These are phyloP conservation scores for Candida pseudocylindracea DNA, from an alignment of 1,139 yeast genomes.

Conservation along the genomic window DNA sequence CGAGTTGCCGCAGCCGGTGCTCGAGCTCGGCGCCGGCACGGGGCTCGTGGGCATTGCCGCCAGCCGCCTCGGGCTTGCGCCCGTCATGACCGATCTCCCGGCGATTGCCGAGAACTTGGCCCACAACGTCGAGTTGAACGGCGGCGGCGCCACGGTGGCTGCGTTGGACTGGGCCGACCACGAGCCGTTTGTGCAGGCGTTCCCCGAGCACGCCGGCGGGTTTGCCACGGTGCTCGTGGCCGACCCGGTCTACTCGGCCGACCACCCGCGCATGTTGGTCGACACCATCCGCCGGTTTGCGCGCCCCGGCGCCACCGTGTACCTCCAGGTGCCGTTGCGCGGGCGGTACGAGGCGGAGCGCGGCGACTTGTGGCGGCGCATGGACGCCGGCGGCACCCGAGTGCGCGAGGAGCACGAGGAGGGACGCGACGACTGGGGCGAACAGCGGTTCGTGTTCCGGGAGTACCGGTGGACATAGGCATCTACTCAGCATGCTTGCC, in stretches of 20 bases:
- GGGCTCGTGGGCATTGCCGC: slow-evolving; percentile 70
- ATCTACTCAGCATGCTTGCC: too few species aligned
- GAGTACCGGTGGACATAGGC: background rate
- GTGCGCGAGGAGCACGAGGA: slow-evolving; percentile 14
- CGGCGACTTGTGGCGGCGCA: slow-evolving; percentile 27
- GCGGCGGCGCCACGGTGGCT: slow-evolving; percentile 13
- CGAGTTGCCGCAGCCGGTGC: slow-evolving; percentile 18
- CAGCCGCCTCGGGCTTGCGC: slow-evolving; percentile 21
- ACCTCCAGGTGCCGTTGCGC: slow-evolving; percentile 61
- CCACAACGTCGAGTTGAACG: slow-evolving; percentile 32
- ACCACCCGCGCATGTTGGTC: slow-evolving; percentile 58
- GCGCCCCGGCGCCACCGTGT: slow-evolving; percentile 20
- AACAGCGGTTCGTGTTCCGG: slow-evolving; percentile 29
- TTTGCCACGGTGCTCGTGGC: slow-evolving; percentile 49
- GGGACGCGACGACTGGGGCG: slow-evolving; percentile 82
- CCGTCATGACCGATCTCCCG: slow-evolving; percentile 54
- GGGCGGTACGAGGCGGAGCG: slow-evolving; percentile 45
- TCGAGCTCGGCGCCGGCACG: slow-evolving; percentile 89
- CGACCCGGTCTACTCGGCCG: slow-evolving; percentile 72
- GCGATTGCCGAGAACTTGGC: slow-evolving; percentile 52
- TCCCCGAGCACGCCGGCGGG: slow-evolving; percentile 62
- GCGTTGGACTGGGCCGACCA: slow-evolving; percentile 56
- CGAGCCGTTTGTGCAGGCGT: slow-evolving; percentile 25
- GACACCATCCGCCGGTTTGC: slow-evolving; percentile 27
- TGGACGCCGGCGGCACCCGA: slow-evolving; percentile 12